Evolutionary conservation across 148 eudicot genomes (phyloP).

Genomic region (Persicaria tinctoria): DNA sequence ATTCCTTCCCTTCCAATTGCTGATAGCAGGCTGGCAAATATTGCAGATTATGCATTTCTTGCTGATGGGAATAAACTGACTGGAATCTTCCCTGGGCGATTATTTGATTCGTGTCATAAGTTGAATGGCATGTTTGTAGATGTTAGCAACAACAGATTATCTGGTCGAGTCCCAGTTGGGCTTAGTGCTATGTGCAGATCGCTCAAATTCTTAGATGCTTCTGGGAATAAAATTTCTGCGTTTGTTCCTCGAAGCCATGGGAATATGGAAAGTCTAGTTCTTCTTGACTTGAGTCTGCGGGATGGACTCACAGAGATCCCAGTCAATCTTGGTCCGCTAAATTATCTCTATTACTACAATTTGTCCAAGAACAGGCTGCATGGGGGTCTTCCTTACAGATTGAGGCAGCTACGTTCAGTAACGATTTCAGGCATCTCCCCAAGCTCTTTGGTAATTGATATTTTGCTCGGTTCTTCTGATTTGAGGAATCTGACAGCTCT

Average conservation of each 20-base stretch:
- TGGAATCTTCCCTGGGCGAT: constrained; percentile 17
- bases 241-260: constrained; percentile 16
- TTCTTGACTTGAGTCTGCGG: constrained; percentile 10
- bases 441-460: too few species aligned
- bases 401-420: neutral
- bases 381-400: neutral
- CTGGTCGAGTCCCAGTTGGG: constrained; percentile 18
- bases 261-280: constrained; percentile 1
- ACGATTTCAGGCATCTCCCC: constrained; percentile 10
- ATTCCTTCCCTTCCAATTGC: constrained; percentile 24
- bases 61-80: constrained; percentile 21
- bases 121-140: constrained; percentile 17
- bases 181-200: constrained; percentile 18
- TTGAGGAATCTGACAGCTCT: constrained; percentile 25
- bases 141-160: constrained; percentile 24
- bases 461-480: constrained; percentile 17
- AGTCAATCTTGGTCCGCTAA: neutral
- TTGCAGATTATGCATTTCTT: constrained; percentile 24
- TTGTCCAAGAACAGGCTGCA: neutral
- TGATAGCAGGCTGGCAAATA: constrained; percentile 6
- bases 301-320: neutral
- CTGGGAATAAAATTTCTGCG: constrained; percentile 20
- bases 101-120: constrained; percentile 18
- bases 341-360: neutral
- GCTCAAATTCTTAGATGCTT: constrained; percentile 22